Conservation (phyloP, 116 monocot species). For the Trichopus zeylanicus region DNA sequence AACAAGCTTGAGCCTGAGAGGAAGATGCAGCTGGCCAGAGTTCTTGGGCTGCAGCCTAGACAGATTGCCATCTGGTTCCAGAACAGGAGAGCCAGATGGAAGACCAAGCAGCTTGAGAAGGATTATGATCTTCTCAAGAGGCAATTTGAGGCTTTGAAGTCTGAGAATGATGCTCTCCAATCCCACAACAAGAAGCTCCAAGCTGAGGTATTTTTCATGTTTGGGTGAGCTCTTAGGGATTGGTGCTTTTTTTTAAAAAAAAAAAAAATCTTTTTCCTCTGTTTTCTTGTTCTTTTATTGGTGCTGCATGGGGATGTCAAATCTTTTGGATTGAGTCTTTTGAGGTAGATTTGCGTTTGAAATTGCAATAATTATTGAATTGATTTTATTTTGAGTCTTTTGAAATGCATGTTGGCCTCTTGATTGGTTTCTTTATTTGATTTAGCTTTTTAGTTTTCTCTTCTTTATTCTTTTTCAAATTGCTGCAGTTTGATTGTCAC, state of each 20-base stretch:
- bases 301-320: not conserved
- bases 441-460: constrained; percentile 3
- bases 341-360: constrained; percentile 4
- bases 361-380: constrained; percentile 6
- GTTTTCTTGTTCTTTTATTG: not conserved
- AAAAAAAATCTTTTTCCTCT: not conserved
- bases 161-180: constrained; percentile 72
- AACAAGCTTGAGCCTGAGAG: constrained; percentile 97
- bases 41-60: constrained; percentile 78
- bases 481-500: too few relatives aligned
- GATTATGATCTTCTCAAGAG: constrained; percentile 85
- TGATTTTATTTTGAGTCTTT: constrained; percentile 24
- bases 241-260: too few relatives aligned
- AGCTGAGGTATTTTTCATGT: constrained; percentile 49
- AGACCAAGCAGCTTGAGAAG: constrained; percentile 95
- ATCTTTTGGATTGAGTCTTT: constrained; percentile 14
- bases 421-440: not conserved
- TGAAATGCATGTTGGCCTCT: constrained; percentile 16
- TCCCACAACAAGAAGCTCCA: constrained; percentile 83
- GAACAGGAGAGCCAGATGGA: constrained; percentile 95
- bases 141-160: constrained; percentile 63
- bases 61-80: constrained; percentile 99
- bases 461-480: too few relatives aligned
- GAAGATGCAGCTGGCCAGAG: constrained; percentile 85
- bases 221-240: not conserved